Evolutionary conservation across 2,329 filamentous ascomycete genomes (phyloP), one percentile per base, ranked within the genome.

Genomic region (Bipolaris victoriae): DNA sequence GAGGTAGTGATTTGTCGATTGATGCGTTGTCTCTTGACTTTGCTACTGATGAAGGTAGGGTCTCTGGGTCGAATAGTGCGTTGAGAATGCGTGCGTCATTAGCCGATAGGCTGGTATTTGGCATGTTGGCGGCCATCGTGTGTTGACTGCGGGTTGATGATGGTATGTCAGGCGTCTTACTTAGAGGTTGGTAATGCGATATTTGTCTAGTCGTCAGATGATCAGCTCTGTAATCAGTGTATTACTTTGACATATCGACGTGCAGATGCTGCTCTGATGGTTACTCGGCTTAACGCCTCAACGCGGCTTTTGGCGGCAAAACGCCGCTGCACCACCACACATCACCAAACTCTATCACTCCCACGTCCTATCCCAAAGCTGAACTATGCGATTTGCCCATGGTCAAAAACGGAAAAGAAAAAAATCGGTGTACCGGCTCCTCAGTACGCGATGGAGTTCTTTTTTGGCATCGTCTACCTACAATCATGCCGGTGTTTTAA

Each of bases 1-100:
- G 51, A 4, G 80, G 75, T 11, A 81, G 69, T 0, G 74, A 71
- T 35, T 59, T 16, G 54, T 73, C 63, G 54, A 86, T 78, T 51
- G 86, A 75, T 11, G 81, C 77, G 13, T 61, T 60, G 45, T 73
- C 63, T 63, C 68, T 69, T 9, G 81, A 76, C 15, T 82, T 78
- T 13, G 87, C 84, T 60, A 88, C 82, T 7, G 72, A 74, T n/a
- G 76, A 74, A 11, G 76, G 73, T 5, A 76, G 70, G 2, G 76
- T 71, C 57, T 78, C 76, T 29, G 76, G 76, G 49, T 78, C 76
- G 64, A 79, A 79, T 1, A 79, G 70, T 0, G 76, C 74, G 39
- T 71, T 67, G 13, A 79, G 62, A 18, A 78, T 76, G 45, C 70
- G 71, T 3, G 62, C 62, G 59, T 79, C 77, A 41, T 77, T 77